Evolutionary conservation across 139 green algal genomes (phyloP).

Genomic region (Tetratostichococcus sp.): DNA sequence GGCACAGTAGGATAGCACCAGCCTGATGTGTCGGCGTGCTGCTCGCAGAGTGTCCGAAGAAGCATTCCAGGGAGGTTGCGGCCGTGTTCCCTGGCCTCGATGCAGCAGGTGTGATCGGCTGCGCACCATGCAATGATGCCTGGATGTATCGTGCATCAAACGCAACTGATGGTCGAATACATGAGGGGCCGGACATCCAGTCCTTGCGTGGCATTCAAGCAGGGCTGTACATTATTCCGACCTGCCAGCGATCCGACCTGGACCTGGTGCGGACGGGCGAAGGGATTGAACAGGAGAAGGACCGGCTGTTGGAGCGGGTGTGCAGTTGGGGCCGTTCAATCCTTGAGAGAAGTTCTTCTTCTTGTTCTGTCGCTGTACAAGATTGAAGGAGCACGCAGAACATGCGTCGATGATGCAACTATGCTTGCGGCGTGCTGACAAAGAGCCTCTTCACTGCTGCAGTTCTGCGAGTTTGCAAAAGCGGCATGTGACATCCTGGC

Average conservation of each 20-base stretch:
- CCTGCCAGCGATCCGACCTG: slow-evolving; percentile 74
- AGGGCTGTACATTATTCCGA: slow-evolving; percentile 68
- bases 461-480: slow-evolving; percentile 88
- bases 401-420: no score
- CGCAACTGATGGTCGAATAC: slow-evolving; percentile 4
- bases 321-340: neutral
- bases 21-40: neutral
- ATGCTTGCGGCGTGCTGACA: neutral
- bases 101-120: slow-evolving; percentile 5
- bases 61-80: slow-evolving; percentile 40
- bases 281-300: slow-evolving; percentile 80
- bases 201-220: no score
- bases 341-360: no score
- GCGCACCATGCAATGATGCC: neutral
- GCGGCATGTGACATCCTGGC: slow-evolving; percentile 60
- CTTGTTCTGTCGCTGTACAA: no score
- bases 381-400: no score
- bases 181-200: no score
- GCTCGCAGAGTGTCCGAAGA: slow-evolving; percentile 38
- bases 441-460: neutral
- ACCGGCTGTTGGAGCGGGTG: slow-evolving; percentile 73
- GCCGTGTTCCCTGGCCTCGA: slow-evolving; percentile 45
- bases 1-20: no score
- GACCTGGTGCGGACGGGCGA: slow-evolving; percentile 82
- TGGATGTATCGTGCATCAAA: neutral